Base-by-base conservation (phyloP, 305 asterid species). In the Solanum aculeatissimum region DNA sequence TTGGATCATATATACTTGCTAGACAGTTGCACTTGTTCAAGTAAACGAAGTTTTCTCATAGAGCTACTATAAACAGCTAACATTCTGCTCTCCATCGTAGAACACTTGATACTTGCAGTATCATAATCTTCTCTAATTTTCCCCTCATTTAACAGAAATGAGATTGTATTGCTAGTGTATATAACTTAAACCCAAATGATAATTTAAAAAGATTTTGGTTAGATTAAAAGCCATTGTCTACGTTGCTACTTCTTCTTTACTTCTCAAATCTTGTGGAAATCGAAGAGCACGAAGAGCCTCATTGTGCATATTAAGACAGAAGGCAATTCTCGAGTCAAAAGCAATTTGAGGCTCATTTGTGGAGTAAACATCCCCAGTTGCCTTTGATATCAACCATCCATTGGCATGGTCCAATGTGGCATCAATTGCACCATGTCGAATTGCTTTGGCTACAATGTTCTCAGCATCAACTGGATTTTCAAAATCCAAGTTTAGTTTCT, bases 361-460 rank as follows among this genome's bases (percentile, higher is more conserved):
- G 11, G 96, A 93, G 92, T 94, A 93, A 63, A 93, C 92, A 80
- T 94, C 95, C 40, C 94, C 96, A 3, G 89, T 90, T 88, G 91
- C 94, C 90, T 91, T 93, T 9, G 95, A 94, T 10, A 93, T 89
- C 93, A 91, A 93, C 93, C 93, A 93, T 25, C 97, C 96, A 84
- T 92, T 93, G 81, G 89, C 90, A 87, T 90, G 98, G 88, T 93
- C 96, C 63, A 94, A 51, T 11, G 89, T 90, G 84, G 96, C 97
- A 71, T 94, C 97, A 16, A 93, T 92, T 7, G 95, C 95, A 40
- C 96, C 95, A 83, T 94, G 97, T 62, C 97, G 89, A 84, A 94
- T 93, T 60, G 98, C 95, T 89, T 92, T 93, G 72, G 97, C 89
- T 19, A 93, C 92, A 9, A 93, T 91, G 49, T 93, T 90, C 88